Percentiles rank a stretch among this genome's conserved stretches.
These are phyloP conservation scores for Phylloporus sp. DNA, from an alignment of 768 basidiomycete species.

Conservation along the genomic window DNA sequence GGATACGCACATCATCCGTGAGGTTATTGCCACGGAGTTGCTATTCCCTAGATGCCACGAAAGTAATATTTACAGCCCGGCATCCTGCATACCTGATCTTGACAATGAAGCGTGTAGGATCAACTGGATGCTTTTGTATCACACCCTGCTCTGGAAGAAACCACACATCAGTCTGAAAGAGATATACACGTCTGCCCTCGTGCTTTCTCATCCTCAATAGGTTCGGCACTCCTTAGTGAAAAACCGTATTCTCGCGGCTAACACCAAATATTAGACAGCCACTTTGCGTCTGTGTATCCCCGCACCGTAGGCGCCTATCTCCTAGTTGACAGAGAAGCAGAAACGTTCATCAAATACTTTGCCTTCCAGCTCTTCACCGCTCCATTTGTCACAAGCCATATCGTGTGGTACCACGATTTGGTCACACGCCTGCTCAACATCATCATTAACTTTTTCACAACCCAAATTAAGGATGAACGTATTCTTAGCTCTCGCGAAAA, in stretches of 20 bases:
- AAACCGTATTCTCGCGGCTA: constrained; percentile 1
- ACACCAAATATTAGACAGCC: constrained; percentile 53
- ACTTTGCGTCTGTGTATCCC: constrained; percentile 82
- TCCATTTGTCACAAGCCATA: constrained; percentile 76
- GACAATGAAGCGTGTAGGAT: constrained; percentile 51
- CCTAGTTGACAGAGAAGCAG: constrained; percentile 88
- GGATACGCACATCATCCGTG: constrained; percentile 65
- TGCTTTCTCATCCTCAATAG: constrained; percentile 71
- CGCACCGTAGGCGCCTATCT: constrained; percentile 88
- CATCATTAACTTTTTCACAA: constrained; percentile 90
- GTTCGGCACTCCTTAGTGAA: constrained; percentile 42
- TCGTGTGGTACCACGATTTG: constrained; percentile 70
- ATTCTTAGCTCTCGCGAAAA: constrained; percentile 39
- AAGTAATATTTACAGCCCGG: constrained; percentile 41
- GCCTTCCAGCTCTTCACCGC: constrained; percentile 91
- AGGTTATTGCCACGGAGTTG: constrained; percentile 68
- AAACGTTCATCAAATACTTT: constrained; percentile 92
- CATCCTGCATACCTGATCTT: constrained; percentile 34
- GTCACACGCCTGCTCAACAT: constrained; percentile 75
- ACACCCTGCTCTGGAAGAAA: constrained; percentile 81
- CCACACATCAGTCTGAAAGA: constrained; percentile 79
- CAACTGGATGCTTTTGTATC: constrained; percentile 76
- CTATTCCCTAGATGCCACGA: constrained; percentile 58
- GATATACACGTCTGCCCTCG: constrained; percentile 72
- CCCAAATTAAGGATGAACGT: constrained; percentile 74